Conservation (phyloP, 2,329 filamentous ascomycete species). For the Emericellopsis cladophorae region DNA sequence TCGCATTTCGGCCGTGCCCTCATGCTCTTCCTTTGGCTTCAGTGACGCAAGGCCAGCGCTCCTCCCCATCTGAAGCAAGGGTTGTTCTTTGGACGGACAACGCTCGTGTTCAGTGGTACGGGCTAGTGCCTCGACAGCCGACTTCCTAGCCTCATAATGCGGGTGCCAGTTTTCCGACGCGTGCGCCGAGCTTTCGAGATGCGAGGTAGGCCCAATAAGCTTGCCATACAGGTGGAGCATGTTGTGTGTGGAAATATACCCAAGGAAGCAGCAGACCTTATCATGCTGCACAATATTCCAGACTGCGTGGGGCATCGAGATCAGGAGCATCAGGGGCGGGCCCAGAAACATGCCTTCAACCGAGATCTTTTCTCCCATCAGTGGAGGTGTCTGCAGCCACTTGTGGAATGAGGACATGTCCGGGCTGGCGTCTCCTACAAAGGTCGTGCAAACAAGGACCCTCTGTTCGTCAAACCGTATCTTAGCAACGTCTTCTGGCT, state of each 20-base stretch:
- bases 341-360: slow-evolving; percentile 58
- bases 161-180: slow-evolving; percentile 45
- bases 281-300: slow-evolving; percentile 55
- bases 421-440: slow-evolving; percentile 50
- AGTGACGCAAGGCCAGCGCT: slow-evolving; percentile 2
- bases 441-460: slow-evolving; percentile 54
- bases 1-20: slow-evolving; percentile 58
- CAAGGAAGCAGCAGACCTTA: slow-evolving; percentile 53
- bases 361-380: slow-evolving; percentile 42
- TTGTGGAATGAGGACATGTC: slow-evolving; percentile 55
- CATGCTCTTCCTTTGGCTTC: slow-evolving; percentile 24
- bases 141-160: slow-evolving; percentile 38
- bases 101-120: not conserved
- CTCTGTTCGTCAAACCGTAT: slow-evolving; percentile 49
- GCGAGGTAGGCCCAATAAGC: slow-evolving; percentile 31
- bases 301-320: slow-evolving; percentile 51
- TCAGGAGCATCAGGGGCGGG: slow-evolving; percentile 51
- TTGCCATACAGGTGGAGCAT: slow-evolving; percentile 52
- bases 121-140: slow-evolving; percentile 15
- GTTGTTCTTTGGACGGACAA: not conserved
- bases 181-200: slow-evolving; percentile 31
- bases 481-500: slow-evolving; percentile 35
- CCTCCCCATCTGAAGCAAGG: not conserved
- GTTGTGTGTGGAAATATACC: slow-evolving; percentile 54
- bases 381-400: slow-evolving; percentile 49